Conservation (phyloP, 2,329 filamentous ascomycete genomes). For the Aspergillus ruber region DNA sequence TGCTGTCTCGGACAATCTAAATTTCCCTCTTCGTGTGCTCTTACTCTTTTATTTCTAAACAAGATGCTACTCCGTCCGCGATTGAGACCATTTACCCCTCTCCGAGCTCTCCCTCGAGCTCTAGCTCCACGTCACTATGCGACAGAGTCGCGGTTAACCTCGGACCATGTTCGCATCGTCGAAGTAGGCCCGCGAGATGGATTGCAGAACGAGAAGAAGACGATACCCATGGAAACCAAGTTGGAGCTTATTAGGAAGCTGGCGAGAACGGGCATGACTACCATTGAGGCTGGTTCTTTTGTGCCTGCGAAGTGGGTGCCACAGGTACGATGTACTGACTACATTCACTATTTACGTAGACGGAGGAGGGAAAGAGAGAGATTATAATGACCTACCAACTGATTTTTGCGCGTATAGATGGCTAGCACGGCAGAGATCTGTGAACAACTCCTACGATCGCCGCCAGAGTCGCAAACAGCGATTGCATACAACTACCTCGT, state of each 20-base stretch:
- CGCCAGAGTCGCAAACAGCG: conserved; percentile 44
- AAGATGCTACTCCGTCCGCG: conserved; percentile 23
- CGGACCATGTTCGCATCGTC: conserved; percentile 47
- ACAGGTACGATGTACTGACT: conserved; percentile 33
- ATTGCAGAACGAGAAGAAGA: conserved; percentile 48
- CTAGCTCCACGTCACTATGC: conserved; percentile 24
- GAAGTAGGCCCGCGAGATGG: conserved; percentile 51
- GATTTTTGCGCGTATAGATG: conserved; percentile 43
- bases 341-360: neutral
- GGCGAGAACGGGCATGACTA: conserved; percentile 43
- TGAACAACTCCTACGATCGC: conserved; percentile 45
- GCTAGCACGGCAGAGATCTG: conserved; percentile 58
- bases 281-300: conserved; percentile 49
- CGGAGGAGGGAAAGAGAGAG: neutral
- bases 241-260: conserved; percentile 44
- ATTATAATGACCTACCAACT: neutral
- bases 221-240: conserved; percentile 44
- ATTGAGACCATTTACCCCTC: conserved; percentile 23
- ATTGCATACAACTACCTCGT: conserved; percentile 62
- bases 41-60: no score
- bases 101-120: conserved; percentile 17
- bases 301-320: conserved; percentile 51
- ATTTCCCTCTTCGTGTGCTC: no score
- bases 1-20: neutral
- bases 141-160: conserved; percentile 36